phyloP scores from a whole-genome alignment of 345 rosid species.

The Brassica cretica region DNA sequence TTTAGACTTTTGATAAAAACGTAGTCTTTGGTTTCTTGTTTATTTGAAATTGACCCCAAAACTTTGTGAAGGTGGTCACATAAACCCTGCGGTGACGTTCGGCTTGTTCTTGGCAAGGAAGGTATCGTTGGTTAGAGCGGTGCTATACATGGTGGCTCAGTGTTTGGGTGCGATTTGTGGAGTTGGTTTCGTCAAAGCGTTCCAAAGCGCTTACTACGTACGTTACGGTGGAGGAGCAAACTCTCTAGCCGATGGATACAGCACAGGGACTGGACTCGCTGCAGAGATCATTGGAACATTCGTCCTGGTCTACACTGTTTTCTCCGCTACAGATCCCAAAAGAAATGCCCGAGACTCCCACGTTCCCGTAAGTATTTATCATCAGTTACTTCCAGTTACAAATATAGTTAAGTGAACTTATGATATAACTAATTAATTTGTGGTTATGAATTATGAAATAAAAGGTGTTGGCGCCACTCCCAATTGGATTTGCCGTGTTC shows the following conservation, averaged over 20 bases:
- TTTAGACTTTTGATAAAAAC: not conserved
- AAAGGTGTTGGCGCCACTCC: conserved; percentile 95
- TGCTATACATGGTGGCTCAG: conserved; percentile 65
- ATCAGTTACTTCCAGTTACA: not conserved
- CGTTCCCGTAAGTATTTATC: conserved; percentile 50
- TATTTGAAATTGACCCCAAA: not conserved
- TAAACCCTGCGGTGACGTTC: conserved; percentile 72
- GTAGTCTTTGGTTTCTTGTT: not conserved
- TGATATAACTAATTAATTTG: not conserved
- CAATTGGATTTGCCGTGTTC: conserved; percentile 93
- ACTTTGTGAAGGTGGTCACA: conserved; percentile 56
- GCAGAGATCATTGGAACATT: conserved; percentile 73
- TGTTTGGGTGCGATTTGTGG: conserved; percentile 70
- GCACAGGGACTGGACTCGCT: conserved; percentile 61
- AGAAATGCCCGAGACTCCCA: conserved; percentile 64
- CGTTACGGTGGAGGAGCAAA: conserved; percentile 70
- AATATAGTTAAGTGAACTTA: not conserved
- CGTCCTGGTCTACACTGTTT: conserved; percentile 64
- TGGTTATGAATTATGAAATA: not conserved
- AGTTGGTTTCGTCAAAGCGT: conserved; percentile 60
- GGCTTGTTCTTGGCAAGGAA: conserved; percentile 64
- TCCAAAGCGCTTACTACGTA: conserved; percentile 52
- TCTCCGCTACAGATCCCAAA: conserved; percentile 72
- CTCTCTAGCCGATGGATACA: conserved; percentile 48
- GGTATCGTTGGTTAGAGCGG: conserved; percentile 60